Base-by-base conservation (phyloP, 2,329 filamentous ascomycete species). In the Fusarium avenaceum region DNA sequence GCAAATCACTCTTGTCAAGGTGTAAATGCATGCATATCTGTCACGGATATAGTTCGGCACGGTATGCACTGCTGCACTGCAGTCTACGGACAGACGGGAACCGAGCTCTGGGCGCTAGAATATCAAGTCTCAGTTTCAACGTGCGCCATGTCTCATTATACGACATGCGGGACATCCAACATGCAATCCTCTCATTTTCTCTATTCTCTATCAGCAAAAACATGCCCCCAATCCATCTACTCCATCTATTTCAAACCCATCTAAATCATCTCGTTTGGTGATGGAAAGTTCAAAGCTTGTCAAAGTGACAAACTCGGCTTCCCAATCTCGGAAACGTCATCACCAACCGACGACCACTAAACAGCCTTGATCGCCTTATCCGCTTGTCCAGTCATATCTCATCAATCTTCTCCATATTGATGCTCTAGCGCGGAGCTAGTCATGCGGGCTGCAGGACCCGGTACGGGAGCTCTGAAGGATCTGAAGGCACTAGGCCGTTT, bases 361-460 rank as follows among this genome's bases (percentile, higher is more conserved):
- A 48, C 48, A 57, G 55, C 46, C 68, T 55, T 68, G 66, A 46
- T 63, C 59, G 48, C 38, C 44, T 22, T 54, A 8, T 43, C 58
- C 53, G 26, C 63, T 44, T 19, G 30, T 51, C 35, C 20, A 14
- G 24, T 7, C 4, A 48, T 66, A 51, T 61, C 45, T 20, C 15
- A 7, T 22, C 6, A 2, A 13, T 2, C 2, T 15, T 54, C 52
- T n/a, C 56, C 67, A 46, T 39, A 20, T 24, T 39, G 10, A 2
- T 17, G 30, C 52, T 17, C 58, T 73, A 72, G 70, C 51, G 46
- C 17, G 3, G 10, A 15, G 3, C 63, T 72, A 72, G 46, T 32
- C 30, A 63, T 59, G 52, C 63, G 71, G 69, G 71, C 70, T 70
- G 64, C 67, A 69, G 61, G 67, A 73, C 71, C 71, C 67, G 67